A percentile compares a stretch with the other conserved stretches of the same genome.
These are phyloP conservation scores for Beta vulgaris DNA, from an alignment of 148 eudicot species.

Conservation along the genomic window DNA sequence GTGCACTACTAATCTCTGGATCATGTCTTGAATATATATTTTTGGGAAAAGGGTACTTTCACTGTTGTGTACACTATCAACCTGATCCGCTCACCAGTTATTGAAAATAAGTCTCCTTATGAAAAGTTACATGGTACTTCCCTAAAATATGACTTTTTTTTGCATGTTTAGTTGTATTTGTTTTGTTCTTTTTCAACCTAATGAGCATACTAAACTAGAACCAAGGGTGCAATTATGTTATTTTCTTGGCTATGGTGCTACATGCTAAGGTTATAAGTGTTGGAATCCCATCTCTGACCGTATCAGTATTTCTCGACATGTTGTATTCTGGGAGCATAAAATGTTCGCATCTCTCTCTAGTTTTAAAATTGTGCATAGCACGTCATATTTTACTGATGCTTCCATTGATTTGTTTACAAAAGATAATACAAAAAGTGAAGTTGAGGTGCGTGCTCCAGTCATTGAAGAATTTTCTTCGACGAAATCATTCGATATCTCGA, in stretches of 20 bases:
- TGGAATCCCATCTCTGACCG: conserved; percentile 12
- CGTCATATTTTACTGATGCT: neutral
- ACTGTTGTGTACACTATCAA: neutral
- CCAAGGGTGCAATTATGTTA: neutral
- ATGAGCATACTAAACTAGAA: conserved; percentile 1
- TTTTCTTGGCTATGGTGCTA: conserved; percentile 12
- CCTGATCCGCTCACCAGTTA: neutral
- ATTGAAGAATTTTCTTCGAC: neutral
- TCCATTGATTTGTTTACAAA: neutral
- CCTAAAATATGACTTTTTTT: neutral
- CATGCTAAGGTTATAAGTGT: conserved; percentile 16
- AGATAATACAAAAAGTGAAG: neutral
- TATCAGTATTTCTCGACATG: neutral
- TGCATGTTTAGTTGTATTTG: conserved; percentile 13
- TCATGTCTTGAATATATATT: neutral
- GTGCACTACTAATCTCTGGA: neutral
- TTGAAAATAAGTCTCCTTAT: conserved; percentile 13
- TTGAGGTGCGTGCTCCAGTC: no score
- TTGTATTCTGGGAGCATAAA: conserved; percentile 19
- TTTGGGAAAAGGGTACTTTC: neutral
- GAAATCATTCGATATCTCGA: no score
- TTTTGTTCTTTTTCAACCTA: conserved; percentile 13
- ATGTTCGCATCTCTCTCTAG: neutral
- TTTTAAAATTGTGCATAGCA: neutral
- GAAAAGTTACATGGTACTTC: conserved; percentile 9